Base-by-base conservation (phyloP, 495 filamentous ascomycete species). In the Gamarada debralockiae region DNA sequence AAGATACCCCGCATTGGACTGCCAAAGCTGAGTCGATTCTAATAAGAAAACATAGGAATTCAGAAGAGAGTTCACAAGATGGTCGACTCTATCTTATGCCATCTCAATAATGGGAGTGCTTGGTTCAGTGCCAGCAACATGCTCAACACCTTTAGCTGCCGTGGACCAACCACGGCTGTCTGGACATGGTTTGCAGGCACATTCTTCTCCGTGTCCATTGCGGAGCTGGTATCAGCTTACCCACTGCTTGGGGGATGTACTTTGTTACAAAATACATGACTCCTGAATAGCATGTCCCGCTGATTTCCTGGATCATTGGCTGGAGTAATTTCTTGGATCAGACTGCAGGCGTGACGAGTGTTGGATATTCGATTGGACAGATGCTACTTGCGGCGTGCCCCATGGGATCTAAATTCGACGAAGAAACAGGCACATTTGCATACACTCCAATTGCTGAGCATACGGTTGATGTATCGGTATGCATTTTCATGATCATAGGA, bases 161-260 rank as follows among this genome's bases (percentile, higher is more conserved):
- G n/a, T n/a, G n/a, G n/a, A n/a, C n/a, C n/a, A n/a, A n/a, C n/a
- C n/a, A n/a, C n/a, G n/a, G n/a, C n/a, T n/a, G 81, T 87, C 15
- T 88, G 84, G 84, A 80, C 81, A 45, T 88, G 84, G 84, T 74
- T 85, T 53, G 71, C 85, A 48, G 84, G 84, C 37, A 84, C 81
- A 5, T 71, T 44, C 18, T 23, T 44, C 38, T 41, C 38, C 73
- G 55, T 85, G 71, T 2, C n/a, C 47, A 67, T 84, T 15, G 75
- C 80, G 12, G 80, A 83, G 62, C 63, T 83, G 18, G 80, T 83
- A 18, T 84, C 80, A 6, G 80, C 80, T 8, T 84, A 84, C 62
- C 80, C 21, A 84, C 80, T 3, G 80, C 80, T 2, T 80, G 80
- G 2, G 80, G 80, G 3, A 83, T 83, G 80, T 83, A 83, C 57